Evolutionary conservation across 331 rosid species (phyloP), one percentile per base, ranked within the genome.

Genomic region (Pyracantha coccinea): DNA sequence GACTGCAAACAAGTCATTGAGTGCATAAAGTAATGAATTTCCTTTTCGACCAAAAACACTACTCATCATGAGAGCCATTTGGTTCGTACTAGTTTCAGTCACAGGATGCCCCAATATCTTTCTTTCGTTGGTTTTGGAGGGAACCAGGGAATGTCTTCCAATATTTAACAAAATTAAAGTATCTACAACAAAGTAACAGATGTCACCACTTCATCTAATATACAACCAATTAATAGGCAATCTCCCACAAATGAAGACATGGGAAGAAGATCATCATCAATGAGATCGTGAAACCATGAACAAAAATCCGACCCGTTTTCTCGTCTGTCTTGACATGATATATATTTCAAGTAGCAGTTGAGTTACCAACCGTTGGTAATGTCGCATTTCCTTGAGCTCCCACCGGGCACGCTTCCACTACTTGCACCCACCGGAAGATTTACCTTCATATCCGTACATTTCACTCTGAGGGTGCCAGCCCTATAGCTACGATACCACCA

Each of bases 401-500:
- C 68, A 17, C 68, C 44, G 3, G 15, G 68, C 44, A 62, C 15
- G 41, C 21, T 28, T 16, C 68, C 68, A 4, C 21, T 29, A 29
- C 19, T 28, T 29, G 41, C 10, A 8, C 68, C 68, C 44, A 10
- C 23, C 14, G 7, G 23, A 16, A 62, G 21, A 4, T 20, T 15
- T 8, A 62, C 68, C 54, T 72, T 72, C 35, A 72, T 57, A 72
- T 72, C 67, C 44, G n/a, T 12, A 25, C 76, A 72, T 28, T 44
- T 33, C 19, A 72, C 24, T 6, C 44, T 35, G 11, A 72, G n/a
- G 33, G 2, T 35, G 35, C 76, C 76, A 16, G 7, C 25, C 31
- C 15, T 57, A 15, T 62, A 17, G 33, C 24, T 8, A 24, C 11
- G 3, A 24, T 24, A 23, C 29, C 16, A 59, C 65, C 65, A 55